Evolutionary conservation across 768 basidiomycete genomes (phyloP).

Genomic region (Gyrodon lividus): DNA sequence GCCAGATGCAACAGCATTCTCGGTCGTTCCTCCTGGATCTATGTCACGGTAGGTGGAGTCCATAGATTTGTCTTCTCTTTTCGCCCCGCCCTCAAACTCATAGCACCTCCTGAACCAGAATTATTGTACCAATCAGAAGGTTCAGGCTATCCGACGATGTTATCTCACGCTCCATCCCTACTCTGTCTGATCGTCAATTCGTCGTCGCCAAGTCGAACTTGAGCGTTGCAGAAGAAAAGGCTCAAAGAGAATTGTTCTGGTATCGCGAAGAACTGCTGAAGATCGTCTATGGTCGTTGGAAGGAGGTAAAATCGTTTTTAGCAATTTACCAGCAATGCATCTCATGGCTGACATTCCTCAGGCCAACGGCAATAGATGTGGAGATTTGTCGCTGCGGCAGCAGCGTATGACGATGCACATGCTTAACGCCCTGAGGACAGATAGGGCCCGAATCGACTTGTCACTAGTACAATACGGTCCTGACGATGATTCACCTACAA

Average conservation of each 20-base stretch:
- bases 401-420: slow-evolving; percentile 78
- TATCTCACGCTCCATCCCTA: slow-evolving; percentile 72
- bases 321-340: not conserved
- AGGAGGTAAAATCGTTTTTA: slow-evolving; percentile 59
- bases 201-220: slow-evolving; percentile 76
- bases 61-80: not conserved
- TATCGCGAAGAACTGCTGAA: slow-evolving; percentile 87
- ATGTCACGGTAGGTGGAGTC: slow-evolving; percentile 61
- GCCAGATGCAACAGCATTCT: slow-evolving; percentile 42
- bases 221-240: slow-evolving; percentile 54
- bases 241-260: slow-evolving; percentile 89
- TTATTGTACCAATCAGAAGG: slow-evolving; percentile 72
- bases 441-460: slow-evolving; percentile 61
- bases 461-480: slow-evolving; percentile 39
- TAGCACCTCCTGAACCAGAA: slow-evolving; percentile 34
- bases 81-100: slow-evolving; percentile 4
- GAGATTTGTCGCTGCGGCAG: slow-evolving; percentile 73
- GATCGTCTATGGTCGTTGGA: slow-evolving; percentile 70
- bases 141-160: slow-evolving; percentile 57
- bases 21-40: slow-evolving; percentile 83
- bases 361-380: slow-evolving; percentile 77
- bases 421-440: slow-evolving; percentile 72
- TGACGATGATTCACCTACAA: slow-evolving; percentile 13
- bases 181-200: slow-evolving; percentile 86
- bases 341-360: slow-evolving; percentile 31